phyloP scores from a whole-genome alignment of 371 early-diverging fungal genomes.

The Haplosporangium sp. region DNA sequence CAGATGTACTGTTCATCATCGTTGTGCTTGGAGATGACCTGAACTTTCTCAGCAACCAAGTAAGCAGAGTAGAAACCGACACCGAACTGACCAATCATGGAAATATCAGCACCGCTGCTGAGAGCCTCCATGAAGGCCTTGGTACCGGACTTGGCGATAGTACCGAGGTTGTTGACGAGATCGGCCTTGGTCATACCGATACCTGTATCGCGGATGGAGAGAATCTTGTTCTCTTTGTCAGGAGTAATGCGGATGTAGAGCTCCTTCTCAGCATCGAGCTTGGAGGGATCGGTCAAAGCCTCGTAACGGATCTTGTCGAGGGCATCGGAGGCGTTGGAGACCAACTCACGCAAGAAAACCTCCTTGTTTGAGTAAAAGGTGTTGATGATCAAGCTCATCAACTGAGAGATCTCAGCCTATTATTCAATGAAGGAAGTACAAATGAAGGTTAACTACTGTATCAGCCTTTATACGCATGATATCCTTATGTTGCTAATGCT shows the following conservation, averaged over 20 bases:
- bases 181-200: conserved; percentile 98
- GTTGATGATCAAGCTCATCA: conserved; percentile 94
- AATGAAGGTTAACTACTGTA: not conserved
- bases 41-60: conserved; percentile 94
- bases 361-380: conserved; percentile 93
- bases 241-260: conserved; percentile 89
- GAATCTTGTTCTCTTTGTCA: conserved; percentile 79
- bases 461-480: not conserved
- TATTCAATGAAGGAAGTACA: conserved; percentile 31
- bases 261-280: conserved; percentile 81
- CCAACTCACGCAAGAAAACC: conserved; percentile 93
- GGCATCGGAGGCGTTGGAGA: conserved; percentile 97
- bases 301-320: conserved; percentile 93
- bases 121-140: conserved; percentile 94
- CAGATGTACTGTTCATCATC: conserved; percentile 95
- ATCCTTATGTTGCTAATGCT: not conserved
- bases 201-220: conserved; percentile 84
- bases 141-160: conserved; percentile 96
- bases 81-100: conserved; percentile 99
- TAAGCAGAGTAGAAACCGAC: conserved; percentile 98
- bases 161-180: conserved; percentile 95
- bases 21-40: conserved; percentile 95
- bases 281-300: conserved; percentile 83
- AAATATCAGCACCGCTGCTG: conserved; percentile 82
- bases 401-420: conserved; percentile 93